phyloP scores from a whole-genome alignment of 2,329 filamentous ascomycete species.

The Ambrosiella beaveri region DNA sequence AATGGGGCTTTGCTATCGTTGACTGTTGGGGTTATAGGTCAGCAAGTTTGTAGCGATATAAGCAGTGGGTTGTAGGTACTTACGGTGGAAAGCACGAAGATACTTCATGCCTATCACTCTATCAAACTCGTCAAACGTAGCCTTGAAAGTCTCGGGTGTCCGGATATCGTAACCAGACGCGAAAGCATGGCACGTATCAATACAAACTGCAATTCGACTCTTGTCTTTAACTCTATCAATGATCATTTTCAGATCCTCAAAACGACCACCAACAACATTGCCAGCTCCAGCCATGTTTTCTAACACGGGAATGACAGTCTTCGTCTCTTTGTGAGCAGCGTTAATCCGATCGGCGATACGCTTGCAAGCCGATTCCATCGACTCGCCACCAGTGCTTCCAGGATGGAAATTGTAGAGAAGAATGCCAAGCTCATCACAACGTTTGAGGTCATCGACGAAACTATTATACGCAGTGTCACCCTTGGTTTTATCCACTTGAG shows the following conservation, averaged over 20 bases:
- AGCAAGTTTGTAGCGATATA: not conserved
- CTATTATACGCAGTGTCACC: slow-evolving; percentile 69
- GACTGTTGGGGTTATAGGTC: slow-evolving; percentile 26
- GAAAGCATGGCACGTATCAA: slow-evolving; percentile 94
- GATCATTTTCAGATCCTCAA: slow-evolving; percentile 74
- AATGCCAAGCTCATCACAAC: slow-evolving; percentile 77
- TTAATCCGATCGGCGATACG: slow-evolving; percentile 75
- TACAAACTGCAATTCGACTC: slow-evolving; percentile 71
- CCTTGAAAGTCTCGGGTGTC: slow-evolving; percentile 51
- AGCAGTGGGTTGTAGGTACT: slow-evolving; percentile 10
- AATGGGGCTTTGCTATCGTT: slow-evolving; percentile 94
- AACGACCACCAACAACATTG: slow-evolving; percentile 70
- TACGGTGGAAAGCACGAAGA: slow-evolving; percentile 61
- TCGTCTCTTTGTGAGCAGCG: slow-evolving; percentile 58
- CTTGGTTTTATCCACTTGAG: slow-evolving; percentile 63
- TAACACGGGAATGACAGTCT: slow-evolving; percentile 61
- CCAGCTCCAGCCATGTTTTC: slow-evolving; percentile 92
- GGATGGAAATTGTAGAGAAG: slow-evolving; percentile 96
- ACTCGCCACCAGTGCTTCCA: slow-evolving; percentile 53
- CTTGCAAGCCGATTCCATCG: slow-evolving; percentile 50
- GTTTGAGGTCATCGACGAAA: slow-evolving; percentile 73
- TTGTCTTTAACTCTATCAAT: slow-evolving; percentile 69
- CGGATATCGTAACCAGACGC: slow-evolving; percentile 85
- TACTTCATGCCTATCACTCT: slow-evolving; percentile 59
- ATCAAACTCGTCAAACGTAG: slow-evolving; percentile 63